Base-by-base conservation (phyloP, 495 filamentous ascomycete genomes). In the Cairneyella variabilis region DNA sequence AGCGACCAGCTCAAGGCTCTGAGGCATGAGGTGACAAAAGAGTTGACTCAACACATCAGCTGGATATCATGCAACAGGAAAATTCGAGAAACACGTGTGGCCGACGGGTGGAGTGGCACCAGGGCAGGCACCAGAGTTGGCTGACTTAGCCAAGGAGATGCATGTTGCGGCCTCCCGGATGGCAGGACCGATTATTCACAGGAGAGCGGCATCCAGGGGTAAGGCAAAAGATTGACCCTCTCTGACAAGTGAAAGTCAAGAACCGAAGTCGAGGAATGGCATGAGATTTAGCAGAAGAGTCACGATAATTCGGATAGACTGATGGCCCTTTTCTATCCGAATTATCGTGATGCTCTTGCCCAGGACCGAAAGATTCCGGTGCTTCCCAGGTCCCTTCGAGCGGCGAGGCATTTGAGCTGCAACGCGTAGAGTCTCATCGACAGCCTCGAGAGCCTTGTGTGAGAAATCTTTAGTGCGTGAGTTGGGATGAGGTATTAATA, bases 61-160 rank as follows among this genome's bases (percentile, higher is more conserved):
- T 22, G 17, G 20, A 11, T 37, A 28, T 48, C 44, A 48, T 48
- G 42, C 44, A 48, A 40, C 41, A 30, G 34, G 52, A 48, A 55
- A 48, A 55, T 30, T 40, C 18, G 42, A 49, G 28, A 22, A 56
- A 56, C 53, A 56, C 53, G 53, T 56, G 53, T 56, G 38, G 26
- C 21, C 16, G 23, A 26, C 34, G 38, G 36, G 16, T 44, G 41
- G 21, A 18, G 41, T 51, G 48, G 48, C 48, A 41, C 37, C 34
- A 50, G 47, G 14, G 20, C 20, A 32, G 8, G 10, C 17, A n/a
- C n/a, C n/a, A n/a, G n/a, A 22, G 27, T 37, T 39, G 40, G 50
- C 42, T 54, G 51, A 47, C 51, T 1, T 0, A 46, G 41, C 51
- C 17, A 37, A 18, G 23, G 11, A n/a, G n/a, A n/a, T n/a, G n/a